These are phyloP conservation scores for Helianthus tuberosus DNA, from an alignment of 129 eudicot species.

Conservation along the genomic window DNA sequence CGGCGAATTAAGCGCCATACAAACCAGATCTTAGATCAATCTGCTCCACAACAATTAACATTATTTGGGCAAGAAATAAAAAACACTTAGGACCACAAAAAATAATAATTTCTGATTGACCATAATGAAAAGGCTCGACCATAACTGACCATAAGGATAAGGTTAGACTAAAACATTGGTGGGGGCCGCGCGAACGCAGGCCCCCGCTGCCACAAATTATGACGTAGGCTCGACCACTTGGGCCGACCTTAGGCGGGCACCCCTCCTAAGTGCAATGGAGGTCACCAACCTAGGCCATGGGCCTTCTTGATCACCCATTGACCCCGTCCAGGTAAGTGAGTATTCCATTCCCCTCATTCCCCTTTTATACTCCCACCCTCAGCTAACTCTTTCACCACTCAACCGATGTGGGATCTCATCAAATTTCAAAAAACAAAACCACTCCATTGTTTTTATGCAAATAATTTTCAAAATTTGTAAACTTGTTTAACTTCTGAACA, in stretches of 20 bases:
- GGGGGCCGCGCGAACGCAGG: conserved; percentile 58
- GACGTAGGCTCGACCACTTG: conserved; percentile 61
- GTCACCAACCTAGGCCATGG: conserved; percentile 56
- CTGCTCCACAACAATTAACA: no score
- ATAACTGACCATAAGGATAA: accelerated
- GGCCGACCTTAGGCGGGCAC: conserved; percentile 57
- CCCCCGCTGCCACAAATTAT: conserved; percentile 57
- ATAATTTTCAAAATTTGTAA: background rate
- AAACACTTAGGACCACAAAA: no score
- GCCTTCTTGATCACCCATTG: conserved; percentile 49
- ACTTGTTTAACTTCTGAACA: background rate
- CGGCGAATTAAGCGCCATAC: no score
- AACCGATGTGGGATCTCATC: conserved; percentile 23
- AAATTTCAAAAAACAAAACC: background rate
- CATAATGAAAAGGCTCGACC: no score
- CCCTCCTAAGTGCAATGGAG: conserved; percentile 38
- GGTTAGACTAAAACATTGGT: background rate
- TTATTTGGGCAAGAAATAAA: no score
- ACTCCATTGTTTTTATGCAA: background rate
- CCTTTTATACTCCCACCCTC: background rate
- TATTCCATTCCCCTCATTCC: background rate
- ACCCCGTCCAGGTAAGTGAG: conserved; percentile 65
- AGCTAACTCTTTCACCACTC: background rate
- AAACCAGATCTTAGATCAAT: no score
- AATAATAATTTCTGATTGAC: no score